Base-by-base conservation (phyloP, 352 stramenopile genomes). In the Phytophthora boehmeriae region DNA sequence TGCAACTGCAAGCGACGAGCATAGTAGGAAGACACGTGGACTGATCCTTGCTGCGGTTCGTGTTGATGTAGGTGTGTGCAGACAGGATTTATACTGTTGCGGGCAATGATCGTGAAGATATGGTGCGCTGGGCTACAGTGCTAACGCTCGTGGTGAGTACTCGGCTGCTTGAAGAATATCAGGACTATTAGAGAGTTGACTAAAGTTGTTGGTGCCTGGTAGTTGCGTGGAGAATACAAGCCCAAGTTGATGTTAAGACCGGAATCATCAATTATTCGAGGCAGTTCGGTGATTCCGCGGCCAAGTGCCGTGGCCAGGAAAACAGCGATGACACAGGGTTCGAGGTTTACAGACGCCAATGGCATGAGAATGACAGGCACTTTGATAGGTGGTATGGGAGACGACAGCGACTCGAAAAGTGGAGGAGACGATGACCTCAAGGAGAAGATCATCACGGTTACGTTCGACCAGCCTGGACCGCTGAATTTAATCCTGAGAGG, bases 61-160 rank as follows among this genome's bases (percentile, higher is more conserved):
- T 63, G 59, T 46, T 51, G n/a, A 22, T 38, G 30, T 52, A 88
- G 76, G 85, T 96, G 2, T 96, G 88, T 57, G 88, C 88, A 1
- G 88, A 96, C 61, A 80, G 88, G 53, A 96, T 96, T 57, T 96
- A 96, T 64, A 96, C 88, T 0, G 79, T 96, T 14, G 88, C 88
- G 14, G 88, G 83, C 16, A 93, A 90, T 60, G 85, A 92, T 50
- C 68, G 88, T 16, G 88, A 96, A 54, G 88, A 96, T 63, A 95
- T 96, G 86, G 88, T 96, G 42, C 88, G 88, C 55, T 96, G 88
- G 88, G 88, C 88, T 20, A 95, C 86, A 0, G 88, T 96, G 19
- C 55, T 96, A 30, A 96, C 88, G 50, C 73, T 95, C 8, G 88
- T 96, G 71, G 76, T 93, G 68, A 50, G 78, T 38, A 39, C 25